phyloP scores from a whole-genome alignment of 495 filamentous ascomycete genomes.

The Entonaema liquescens region DNA sequence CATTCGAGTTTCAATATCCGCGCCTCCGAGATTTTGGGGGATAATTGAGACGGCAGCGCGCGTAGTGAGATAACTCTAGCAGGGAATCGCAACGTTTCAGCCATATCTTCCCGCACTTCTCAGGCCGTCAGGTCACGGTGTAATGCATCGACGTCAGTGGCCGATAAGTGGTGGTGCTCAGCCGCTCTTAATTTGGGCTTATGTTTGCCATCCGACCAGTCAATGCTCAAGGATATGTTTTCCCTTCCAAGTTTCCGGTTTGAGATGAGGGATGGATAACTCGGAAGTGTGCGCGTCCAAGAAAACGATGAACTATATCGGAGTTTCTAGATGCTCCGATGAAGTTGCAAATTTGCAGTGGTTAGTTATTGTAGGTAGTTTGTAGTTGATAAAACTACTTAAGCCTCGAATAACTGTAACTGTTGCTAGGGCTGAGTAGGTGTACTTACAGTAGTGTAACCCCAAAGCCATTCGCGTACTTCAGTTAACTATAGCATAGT shows the following conservation, averaged over 20 bases:
- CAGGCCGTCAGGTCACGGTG: slow-evolving; percentile 8
- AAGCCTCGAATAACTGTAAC: not conserved
- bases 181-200: slow-evolving; percentile 14
- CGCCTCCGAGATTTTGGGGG: slow-evolving; percentile 8
- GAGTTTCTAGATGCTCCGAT: slow-evolving; percentile 15
- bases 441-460: not conserved
- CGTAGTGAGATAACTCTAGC: not conserved
- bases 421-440: not conserved
- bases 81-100: slow-evolving; percentile 29
- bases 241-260: slow-evolving; percentile 9
- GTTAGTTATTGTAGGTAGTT: slow-evolving; percentile 6
- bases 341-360: not conserved
- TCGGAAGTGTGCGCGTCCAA: not conserved
- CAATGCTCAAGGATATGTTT: slow-evolving; percentile 12
- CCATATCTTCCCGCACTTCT: slow-evolving; percentile 17
- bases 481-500: not conserved
- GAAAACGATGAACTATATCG: not conserved
- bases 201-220: slow-evolving; percentile 13
- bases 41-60: slow-evolving; percentile 6
- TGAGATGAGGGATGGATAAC: not conserved
- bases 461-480: not conserved
- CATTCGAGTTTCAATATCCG: slow-evolving; percentile 19
- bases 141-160: slow-evolving; percentile 10
- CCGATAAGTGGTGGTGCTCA: slow-evolving; percentile 8
- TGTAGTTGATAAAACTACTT: not conserved